Conservation (phyloP, 2,329 filamentous ascomycete species). For the Pseudocercospora macadamiae region DNA sequence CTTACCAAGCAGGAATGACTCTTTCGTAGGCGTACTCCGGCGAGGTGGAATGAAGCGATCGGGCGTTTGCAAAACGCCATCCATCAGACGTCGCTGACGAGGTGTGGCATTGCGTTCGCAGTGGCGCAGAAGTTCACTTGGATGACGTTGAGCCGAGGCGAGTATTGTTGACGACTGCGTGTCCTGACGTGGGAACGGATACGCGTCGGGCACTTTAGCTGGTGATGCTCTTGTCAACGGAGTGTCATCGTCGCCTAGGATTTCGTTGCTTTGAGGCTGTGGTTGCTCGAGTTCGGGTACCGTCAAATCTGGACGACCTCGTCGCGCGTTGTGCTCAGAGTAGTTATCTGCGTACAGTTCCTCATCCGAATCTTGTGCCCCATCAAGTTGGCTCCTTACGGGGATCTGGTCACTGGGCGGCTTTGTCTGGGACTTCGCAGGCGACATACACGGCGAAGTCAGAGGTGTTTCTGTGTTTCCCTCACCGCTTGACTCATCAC, state of each 20-base stretch:
- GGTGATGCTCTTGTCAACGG: not conserved
- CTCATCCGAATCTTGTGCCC: not conserved
- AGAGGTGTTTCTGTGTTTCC: not conserved
- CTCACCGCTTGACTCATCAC: not conserved
- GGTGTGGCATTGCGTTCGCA: conserved; percentile 26
- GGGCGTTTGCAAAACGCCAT: conserved; percentile 41
- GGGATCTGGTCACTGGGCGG: not conserved
- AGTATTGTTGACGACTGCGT: not conserved
- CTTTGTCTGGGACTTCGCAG: not conserved
- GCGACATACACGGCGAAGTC: conserved; percentile 1
- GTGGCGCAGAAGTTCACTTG: conserved; percentile 26
- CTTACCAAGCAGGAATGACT: conserved; percentile 23
- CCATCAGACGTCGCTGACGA: conserved; percentile 27
- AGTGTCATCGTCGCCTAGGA: not conserved
- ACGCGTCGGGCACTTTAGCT: not conserved
- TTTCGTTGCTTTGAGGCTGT: not conserved
- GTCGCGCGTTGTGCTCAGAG: too few species aligned
- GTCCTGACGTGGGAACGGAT: not conserved
- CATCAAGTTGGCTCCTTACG: not conserved
- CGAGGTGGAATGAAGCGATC: conserved; percentile 62
- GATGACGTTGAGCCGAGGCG: conserved; percentile 22
- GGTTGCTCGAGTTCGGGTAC: not conserved
- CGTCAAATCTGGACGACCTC: not conserved
- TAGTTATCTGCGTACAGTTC: too few species aligned
- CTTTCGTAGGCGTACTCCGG: conserved; percentile 32